Evolutionary conservation across 331 rosid species (phyloP).

Genomic region (Ulmus americana): DNA sequence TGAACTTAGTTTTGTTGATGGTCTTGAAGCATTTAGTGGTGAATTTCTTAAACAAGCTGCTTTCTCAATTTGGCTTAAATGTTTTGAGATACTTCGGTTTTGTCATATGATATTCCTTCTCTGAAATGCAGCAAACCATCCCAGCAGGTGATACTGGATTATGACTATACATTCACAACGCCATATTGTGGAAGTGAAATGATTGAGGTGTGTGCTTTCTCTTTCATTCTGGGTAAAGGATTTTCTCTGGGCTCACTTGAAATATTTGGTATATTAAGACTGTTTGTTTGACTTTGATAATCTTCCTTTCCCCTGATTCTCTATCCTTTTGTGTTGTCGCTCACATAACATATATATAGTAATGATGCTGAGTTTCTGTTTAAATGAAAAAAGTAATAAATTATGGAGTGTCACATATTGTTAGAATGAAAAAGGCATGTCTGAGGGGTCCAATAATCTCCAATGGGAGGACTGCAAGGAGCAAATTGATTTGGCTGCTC

Average conservation of each 20-base stretch:
- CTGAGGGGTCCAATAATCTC: constrained; percentile 43
- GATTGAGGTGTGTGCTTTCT: constrained; percentile 42
- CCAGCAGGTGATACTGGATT: constrained; percentile 79
- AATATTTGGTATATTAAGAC: background rate
- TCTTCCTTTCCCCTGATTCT: background rate
- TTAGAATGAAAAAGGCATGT: constrained; percentile 35
- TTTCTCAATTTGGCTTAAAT: constrained; percentile 2
- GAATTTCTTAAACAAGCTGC: constrained; percentile 5
- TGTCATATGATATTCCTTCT: constrained; percentile 32
- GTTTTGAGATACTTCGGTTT: constrained; percentile 2
- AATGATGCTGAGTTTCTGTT: background rate
- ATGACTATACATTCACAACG: constrained; percentile 91
- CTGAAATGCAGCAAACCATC: constrained; percentile 76
- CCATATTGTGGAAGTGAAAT: constrained; percentile 81
- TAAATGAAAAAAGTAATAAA: background rate
- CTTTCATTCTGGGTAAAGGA: constrained; percentile 2
- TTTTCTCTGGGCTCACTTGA: constrained; percentile 5
- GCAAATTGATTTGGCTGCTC: constrained; percentile 63
- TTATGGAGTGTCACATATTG: constrained; percentile 7
- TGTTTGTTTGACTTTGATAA: constrained; percentile 9
- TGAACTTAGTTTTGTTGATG: background rate
- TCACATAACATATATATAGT: background rate
- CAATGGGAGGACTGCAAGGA: constrained; percentile 78
- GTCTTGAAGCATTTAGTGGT: background rate
- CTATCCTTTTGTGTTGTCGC: background rate